Conservation (phyloP, 73 alveolate genomes). For the Breviolum minutum region DNA sequence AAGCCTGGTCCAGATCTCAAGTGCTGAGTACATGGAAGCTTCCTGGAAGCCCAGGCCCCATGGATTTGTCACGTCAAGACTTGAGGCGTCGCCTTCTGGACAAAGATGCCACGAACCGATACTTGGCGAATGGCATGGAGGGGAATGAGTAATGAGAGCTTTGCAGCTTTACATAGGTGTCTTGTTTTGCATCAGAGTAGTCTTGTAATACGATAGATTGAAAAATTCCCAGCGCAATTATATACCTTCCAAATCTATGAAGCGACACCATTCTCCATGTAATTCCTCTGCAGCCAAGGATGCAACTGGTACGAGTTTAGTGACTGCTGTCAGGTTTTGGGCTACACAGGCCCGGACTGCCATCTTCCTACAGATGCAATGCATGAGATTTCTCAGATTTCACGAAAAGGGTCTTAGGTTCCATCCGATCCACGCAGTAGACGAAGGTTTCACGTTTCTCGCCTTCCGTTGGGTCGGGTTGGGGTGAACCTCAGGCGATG, state of each 20-base stretch:
- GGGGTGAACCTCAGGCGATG: neutral
- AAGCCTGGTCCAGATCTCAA: slow-evolving; percentile 51
- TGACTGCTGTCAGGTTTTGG: slow-evolving; percentile 51
- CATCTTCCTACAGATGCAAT: no score
- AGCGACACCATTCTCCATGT: neutral
- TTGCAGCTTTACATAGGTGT: no score
- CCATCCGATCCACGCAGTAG: no score
- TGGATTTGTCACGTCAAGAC: neutral
- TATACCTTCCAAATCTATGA: neutral
- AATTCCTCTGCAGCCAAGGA: neutral
- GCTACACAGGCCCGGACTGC: slow-evolving; percentile 40
- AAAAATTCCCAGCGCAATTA: no score
- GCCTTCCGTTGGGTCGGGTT: no score
- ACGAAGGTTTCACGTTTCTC: no score
- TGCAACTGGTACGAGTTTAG: slow-evolving; percentile 95
- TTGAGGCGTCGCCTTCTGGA: slow-evolving; percentile 82
- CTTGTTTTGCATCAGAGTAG: no score
- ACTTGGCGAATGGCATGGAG: neutral
- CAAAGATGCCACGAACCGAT: slow-evolving; percentile 92
- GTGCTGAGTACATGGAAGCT: neutral
- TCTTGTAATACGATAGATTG: no score
- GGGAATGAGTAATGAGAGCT: no score
- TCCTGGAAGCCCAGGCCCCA: neutral
- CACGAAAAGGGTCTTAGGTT: no score
- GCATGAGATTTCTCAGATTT: no score